phyloP scores from a whole-genome alignment of 352 stramenopile genomes.

The Phytophthora idaei region DNA sequence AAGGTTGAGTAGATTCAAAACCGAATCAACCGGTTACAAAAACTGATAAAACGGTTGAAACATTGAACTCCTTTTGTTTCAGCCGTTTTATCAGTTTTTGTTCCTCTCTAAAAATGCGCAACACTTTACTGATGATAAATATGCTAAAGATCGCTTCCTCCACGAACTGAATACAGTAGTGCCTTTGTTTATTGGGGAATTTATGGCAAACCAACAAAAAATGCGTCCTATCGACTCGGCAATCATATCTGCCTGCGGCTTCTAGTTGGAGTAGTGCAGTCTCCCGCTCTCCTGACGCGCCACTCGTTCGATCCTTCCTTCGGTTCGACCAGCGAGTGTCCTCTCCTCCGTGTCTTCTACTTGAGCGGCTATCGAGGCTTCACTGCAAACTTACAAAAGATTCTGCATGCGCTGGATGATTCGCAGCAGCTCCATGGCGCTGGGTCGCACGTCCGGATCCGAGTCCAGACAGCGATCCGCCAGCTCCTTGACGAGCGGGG shows the following conservation, averaged over 20 bases:
- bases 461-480: slow-evolving; percentile 69
- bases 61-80: too few relatives aligned
- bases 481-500: slow-evolving; percentile 62
- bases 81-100: too few relatives aligned
- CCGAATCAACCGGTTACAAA: too few relatives aligned
- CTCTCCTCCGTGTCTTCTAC: slow-evolving; percentile 23
- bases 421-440: slow-evolving; percentile 67
- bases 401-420: slow-evolving; percentile 69
- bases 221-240: slow-evolving; percentile 22
- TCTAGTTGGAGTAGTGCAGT: slow-evolving; percentile 12
- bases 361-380: slow-evolving; percentile 9
- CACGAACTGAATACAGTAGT: slow-evolving; percentile 20
- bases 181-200: slow-evolving; percentile 32
- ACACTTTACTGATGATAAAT: too few relatives aligned
- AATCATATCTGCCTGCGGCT: slow-evolving; percentile 18
- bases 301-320: slow-evolving; percentile 32
- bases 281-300: slow-evolving; percentile 13
- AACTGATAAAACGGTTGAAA: too few relatives aligned
- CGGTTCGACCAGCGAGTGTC: slow-evolving; percentile 24
- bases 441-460: slow-evolving; percentile 69
- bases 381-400: slow-evolving; percentile 48
- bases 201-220: slow-evolving; percentile 40
- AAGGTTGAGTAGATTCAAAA: background rate
- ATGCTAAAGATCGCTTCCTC: background rate
- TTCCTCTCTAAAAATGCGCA: too few relatives aligned